A percentile compares a stretch with the other conserved stretches of the same genome.
These are phyloP conservation scores for Globisporangium okanoganense DNA, from an alignment of 352 stramenopile genomes.

Conservation along the genomic window DNA sequence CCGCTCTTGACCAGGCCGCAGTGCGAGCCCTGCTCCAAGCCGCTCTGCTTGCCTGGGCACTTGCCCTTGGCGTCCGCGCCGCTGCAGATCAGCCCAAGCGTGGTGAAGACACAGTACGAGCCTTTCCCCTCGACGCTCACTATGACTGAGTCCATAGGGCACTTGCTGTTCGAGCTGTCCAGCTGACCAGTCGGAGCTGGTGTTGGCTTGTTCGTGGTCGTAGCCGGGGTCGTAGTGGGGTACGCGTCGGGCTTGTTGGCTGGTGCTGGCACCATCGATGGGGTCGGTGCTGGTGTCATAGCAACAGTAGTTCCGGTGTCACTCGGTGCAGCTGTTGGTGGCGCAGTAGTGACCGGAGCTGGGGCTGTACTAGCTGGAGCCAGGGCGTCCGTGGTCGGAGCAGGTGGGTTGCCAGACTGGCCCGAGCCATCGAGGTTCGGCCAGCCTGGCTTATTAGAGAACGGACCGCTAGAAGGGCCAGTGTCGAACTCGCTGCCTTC, in stretches of 20 bases:
- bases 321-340: background rate
- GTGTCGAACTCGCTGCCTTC: background rate
- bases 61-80: background rate
- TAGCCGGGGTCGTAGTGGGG: background rate
- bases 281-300: background rate
- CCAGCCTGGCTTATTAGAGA: constrained; percentile 9
- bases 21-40: constrained; percentile 4
- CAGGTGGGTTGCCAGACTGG: background rate
- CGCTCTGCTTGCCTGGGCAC: constrained; percentile 5
- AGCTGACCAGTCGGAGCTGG: background rate
- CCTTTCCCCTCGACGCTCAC: constrained; percentile 9
- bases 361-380: background rate
- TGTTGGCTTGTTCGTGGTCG: background rate
- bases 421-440: background rate
- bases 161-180: background rate
- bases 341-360: background rate
- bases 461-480: constrained; percentile 1
- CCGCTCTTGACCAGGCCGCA: constrained; percentile 7
- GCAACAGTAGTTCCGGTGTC: background rate
- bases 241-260: background rate
- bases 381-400: background rate
- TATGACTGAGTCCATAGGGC: background rate
- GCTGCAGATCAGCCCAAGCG: background rate
- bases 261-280: constrained; percentile 2
- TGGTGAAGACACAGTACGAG: constrained; percentile 5